phyloP scores from a whole-genome alignment of 1,139 yeast genomes.

The Scheffersomyces quercinus region DNA sequence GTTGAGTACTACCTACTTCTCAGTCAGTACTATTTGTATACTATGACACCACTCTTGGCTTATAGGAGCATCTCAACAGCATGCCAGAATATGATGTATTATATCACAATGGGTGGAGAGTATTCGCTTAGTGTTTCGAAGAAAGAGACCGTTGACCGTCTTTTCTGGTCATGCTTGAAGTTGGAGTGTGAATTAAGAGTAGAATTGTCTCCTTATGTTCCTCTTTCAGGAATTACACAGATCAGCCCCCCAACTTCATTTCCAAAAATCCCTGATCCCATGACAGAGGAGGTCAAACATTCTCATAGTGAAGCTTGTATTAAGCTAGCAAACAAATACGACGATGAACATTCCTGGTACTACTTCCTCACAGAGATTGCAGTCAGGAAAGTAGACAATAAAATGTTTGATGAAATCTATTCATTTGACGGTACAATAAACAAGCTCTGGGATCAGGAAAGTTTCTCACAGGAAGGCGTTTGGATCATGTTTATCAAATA shows the following conservation, averaged over 20 bases:
- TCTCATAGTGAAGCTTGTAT: conserved; percentile 31
- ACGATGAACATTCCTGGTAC: conserved; percentile 47
- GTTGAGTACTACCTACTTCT: conserved; percentile 33
- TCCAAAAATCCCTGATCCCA: conserved; percentile 38
- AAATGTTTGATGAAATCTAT: conserved; percentile 41
- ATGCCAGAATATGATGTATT: conserved; percentile 37
- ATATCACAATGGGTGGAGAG: conserved; percentile 14
- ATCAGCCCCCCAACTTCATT: conserved; percentile 44
- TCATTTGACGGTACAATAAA: conserved; percentile 16
- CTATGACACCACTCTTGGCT: conserved; percentile 40
- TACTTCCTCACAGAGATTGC: conserved; percentile 51
- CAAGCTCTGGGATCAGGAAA: conserved; percentile 28
- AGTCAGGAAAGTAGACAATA: conserved; percentile 47
- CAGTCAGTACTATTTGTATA: conserved; percentile 37
- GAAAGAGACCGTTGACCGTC: conserved; percentile 32
- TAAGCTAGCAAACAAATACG: conserved; percentile 30
- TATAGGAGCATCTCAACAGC: conserved; percentile 34
- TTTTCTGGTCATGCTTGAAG: conserved; percentile 49
- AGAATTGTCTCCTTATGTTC: conserved; percentile 46
- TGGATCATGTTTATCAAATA: conserved; percentile 38
- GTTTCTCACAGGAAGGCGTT: conserved; percentile 22
- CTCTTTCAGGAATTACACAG: conserved; percentile 42
- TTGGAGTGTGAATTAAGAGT: conserved; percentile 47
- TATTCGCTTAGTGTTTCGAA: conserved; percentile 5
- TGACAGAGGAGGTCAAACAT: conserved; percentile 13